Conservation (phyloP, 306 rosid species). For the Acacia acuminata region DNA sequence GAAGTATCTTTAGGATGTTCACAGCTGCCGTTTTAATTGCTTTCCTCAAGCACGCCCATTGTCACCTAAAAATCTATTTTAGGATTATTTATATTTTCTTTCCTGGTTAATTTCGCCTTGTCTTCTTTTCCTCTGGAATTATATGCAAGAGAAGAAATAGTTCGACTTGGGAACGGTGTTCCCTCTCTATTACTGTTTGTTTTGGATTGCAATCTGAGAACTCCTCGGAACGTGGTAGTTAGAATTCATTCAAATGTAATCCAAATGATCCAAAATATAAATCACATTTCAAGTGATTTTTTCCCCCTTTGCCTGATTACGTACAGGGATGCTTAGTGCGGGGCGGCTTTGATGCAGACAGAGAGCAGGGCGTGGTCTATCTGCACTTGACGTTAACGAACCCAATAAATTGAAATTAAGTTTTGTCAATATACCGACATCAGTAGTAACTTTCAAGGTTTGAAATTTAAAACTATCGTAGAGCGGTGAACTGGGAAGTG, state of each 20-base stretch:
- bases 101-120: not conserved
- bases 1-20: conserved; percentile 41
- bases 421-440: too few species aligned
- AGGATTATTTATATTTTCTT: not conserved
- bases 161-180: not conserved
- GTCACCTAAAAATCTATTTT: not conserved
- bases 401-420: too few species aligned
- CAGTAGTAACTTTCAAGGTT: too few species aligned
- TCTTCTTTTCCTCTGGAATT: not conserved
- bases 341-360: too few species aligned
- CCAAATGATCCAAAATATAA: not conserved
- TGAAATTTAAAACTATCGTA: not conserved
- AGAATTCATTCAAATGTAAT: not conserved
- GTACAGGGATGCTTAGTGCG: too few species aligned
- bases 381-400: too few species aligned
- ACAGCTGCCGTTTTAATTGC: not conserved
- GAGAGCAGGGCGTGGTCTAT: too few species aligned
- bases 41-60: conserved; percentile 5
- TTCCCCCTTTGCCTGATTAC: too few species aligned
- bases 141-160: not conserved
- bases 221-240: not conserved
- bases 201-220: not conserved
- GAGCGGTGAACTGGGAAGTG: conserved; percentile 13
- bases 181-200: not conserved
- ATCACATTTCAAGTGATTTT: not conserved